Evolutionary conservation across 306 rosid genomes (phyloP).

Genomic region (Carpinus fangiana): DNA sequence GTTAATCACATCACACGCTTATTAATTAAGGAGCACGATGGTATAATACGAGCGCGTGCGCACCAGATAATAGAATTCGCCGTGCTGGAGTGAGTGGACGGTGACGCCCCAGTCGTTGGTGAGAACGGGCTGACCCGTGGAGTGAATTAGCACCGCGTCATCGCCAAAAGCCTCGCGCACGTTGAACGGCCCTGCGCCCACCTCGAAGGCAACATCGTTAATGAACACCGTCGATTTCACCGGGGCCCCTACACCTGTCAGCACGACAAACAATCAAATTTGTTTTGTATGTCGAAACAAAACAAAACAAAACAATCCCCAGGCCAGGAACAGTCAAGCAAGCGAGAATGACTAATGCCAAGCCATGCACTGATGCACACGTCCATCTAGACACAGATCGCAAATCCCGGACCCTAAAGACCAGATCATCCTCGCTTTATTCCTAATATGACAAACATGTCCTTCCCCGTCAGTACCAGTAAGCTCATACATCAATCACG

Average conservation of each 20-base stretch:
- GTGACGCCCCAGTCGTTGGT: slow-evolving; percentile 91
- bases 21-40: background rate
- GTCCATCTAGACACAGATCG: slow-evolving; percentile 37
- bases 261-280: slow-evolving; percentile 4
- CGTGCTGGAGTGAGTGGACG: slow-evolving; percentile 79
- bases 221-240: slow-evolving; percentile 75
- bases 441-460: background rate
- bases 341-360: slow-evolving; percentile 6
- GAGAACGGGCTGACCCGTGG: slow-evolving; percentile 78
- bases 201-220: slow-evolving; percentile 85
- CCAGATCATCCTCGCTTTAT: slow-evolving; percentile 1
- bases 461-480: background rate
- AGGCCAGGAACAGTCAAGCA: slow-evolving; percentile 10
- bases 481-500: background rate
- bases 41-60: background rate
- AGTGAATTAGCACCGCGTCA: slow-evolving; percentile 71
- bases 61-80: slow-evolving; percentile 77
- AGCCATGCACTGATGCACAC: slow-evolving; percentile 67
- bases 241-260: slow-evolving; percentile 47
- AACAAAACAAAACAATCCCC: background rate
- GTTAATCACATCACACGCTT: too few species aligned
- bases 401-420: slow-evolving; percentile 1
- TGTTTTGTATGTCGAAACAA: background rate
- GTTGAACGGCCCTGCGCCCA: slow-evolving; percentile 66
- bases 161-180: slow-evolving; percentile 87